Percentiles rank a stretch among this genome's conserved stretches.
phyloP scores from a whole-genome alignment of 768 basidiomycete genomes.

The Goffeauzyma gilvescens region DNA sequence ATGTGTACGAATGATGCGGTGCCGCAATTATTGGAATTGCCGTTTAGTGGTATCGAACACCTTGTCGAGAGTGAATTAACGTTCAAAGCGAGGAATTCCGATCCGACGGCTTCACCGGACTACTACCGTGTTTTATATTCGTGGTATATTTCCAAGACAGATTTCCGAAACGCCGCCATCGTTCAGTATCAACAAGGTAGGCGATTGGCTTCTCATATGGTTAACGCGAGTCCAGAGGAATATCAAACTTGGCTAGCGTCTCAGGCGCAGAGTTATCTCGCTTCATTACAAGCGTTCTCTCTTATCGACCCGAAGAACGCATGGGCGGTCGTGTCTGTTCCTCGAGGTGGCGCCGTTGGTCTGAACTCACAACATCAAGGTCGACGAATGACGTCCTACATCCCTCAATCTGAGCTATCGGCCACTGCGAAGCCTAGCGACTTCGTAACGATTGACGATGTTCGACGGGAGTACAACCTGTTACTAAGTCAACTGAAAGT shows the following conservation, averaged over 20 bases:
- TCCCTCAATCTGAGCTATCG: conserved; percentile 53
- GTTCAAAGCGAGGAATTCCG: conserved; percentile 84
- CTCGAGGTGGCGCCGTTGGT: conserved; percentile 16
- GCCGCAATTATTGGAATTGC: conserved; percentile 55
- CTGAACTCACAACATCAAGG: not conserved
- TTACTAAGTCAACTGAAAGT: conserved; percentile 61
- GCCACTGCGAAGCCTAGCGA: conserved; percentile 51
- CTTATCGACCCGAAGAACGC: conserved; percentile 61
- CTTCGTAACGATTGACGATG: conserved; percentile 56
- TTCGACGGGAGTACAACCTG: conserved; percentile 39
- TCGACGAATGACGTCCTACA: conserved; percentile 45
- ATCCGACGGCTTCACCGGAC: conserved; percentile 64
- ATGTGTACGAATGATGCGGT: conserved; percentile 84
- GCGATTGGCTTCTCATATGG: conserved; percentile 41
- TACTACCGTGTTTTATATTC: conserved; percentile 86
- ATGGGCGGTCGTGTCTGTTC: conserved; percentile 57
- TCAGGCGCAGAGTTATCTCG: conserved; percentile 51
- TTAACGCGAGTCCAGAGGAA: conserved; percentile 27
- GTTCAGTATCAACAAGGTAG: conserved; percentile 84
- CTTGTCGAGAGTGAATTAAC: conserved; percentile 74
- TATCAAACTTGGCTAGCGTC: conserved; percentile 44
- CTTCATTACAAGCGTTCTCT: conserved; percentile 73
- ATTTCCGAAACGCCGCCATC: conserved; percentile 74
- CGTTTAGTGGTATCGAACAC: conserved; percentile 63
- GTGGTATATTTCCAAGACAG: conserved; percentile 71